Evolutionary conservation across 805 yeast genomes (phyloP).

Genomic region (Blastobotrys terrestris): DNA sequence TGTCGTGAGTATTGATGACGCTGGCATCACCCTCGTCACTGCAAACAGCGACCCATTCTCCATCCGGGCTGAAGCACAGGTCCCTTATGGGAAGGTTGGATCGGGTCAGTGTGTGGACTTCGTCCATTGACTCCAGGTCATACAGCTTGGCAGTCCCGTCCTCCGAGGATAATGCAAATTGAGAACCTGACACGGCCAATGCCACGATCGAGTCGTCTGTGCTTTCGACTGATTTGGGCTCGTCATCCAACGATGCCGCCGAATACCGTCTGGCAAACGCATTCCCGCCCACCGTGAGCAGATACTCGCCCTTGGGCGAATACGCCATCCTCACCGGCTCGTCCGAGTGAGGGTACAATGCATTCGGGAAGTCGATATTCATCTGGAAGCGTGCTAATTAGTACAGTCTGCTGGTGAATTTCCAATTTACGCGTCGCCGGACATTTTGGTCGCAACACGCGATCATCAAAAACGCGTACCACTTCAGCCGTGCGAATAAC

Average conservation of each 20-base stretch:
- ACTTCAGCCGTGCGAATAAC: neutral
- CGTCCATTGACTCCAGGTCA: conserved; percentile 25
- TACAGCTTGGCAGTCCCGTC: conserved; percentile 35
- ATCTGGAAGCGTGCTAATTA: neutral
- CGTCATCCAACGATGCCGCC: neutral
- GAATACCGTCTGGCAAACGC: conserved; percentile 1
- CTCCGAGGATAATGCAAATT: conserved; percentile 39
- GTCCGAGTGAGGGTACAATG: conserved; percentile 1
- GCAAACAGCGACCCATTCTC: conserved; percentile 31
- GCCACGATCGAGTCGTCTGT: conserved; percentile 17
- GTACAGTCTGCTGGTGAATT: neutral
- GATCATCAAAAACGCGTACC: too few species aligned
- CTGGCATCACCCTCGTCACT: conserved; percentile 31
- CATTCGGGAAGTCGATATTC: conserved; percentile 1
- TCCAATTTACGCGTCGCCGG: neutral
- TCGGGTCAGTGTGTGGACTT: conserved; percentile 22
- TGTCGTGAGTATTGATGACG: conserved; percentile 29
- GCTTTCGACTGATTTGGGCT: conserved; percentile 9
- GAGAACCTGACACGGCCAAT: conserved; percentile 21
- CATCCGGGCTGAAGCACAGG: conserved; percentile 30
- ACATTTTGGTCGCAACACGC: too few species aligned
- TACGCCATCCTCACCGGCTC: neutral
- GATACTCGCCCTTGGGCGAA: conserved; percentile 1
- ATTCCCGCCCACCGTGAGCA: conserved; percentile 3
- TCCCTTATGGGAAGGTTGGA: conserved; percentile 31